Percentiles rank a stretch among this genome's conserved stretches.
These are phyloP conservation scores for Cercospora berteroae DNA, from an alignment of 2,329 filamentous ascomycete species.

Conservation along the genomic window DNA sequence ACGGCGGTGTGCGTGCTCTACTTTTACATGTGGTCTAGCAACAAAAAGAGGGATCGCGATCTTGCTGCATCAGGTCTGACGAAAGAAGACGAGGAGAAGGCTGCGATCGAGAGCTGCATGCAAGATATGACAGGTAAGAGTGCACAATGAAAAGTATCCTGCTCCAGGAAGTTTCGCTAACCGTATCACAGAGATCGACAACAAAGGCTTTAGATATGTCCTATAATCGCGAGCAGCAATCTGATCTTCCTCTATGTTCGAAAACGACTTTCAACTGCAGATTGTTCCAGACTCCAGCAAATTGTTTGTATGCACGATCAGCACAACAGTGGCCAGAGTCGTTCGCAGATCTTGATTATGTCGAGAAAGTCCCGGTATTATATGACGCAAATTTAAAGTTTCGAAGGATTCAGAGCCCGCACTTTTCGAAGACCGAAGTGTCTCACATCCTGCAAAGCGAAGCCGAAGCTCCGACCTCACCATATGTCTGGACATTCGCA, in stretches of 20 bases:
- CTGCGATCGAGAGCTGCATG: slow-evolving; percentile 56
- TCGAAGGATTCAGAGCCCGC: background rate
- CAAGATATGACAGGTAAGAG: slow-evolving; percentile 47
- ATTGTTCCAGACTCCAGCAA: background rate
- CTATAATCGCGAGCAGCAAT: background rate
- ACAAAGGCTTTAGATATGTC: slow-evolving; percentile 55
- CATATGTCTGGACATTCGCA: background rate
- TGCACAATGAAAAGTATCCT: background rate
- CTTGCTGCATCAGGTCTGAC: slow-evolving; percentile 37
- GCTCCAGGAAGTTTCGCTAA: background rate
- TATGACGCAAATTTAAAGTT: background rate
- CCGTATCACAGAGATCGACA: slow-evolving; percentile 49
- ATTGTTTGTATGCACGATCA: background rate
- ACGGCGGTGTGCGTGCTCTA: slow-evolving; percentile 52
- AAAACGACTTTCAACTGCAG: background rate
- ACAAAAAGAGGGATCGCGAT: slow-evolving; percentile 54
- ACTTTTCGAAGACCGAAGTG: background rate
- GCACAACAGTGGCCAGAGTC: background rate
- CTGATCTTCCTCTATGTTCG: background rate
- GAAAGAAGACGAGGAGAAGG: slow-evolving; percentile 47
- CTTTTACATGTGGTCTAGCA: slow-evolving; percentile 55
- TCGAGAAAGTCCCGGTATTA: background rate
- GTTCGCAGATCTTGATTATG: background rate
- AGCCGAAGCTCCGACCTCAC: background rate
- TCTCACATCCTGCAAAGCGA: background rate